phyloP scores from a whole-genome alignment of 331 rosid species.

The Stylosanthes scabra region DNA sequence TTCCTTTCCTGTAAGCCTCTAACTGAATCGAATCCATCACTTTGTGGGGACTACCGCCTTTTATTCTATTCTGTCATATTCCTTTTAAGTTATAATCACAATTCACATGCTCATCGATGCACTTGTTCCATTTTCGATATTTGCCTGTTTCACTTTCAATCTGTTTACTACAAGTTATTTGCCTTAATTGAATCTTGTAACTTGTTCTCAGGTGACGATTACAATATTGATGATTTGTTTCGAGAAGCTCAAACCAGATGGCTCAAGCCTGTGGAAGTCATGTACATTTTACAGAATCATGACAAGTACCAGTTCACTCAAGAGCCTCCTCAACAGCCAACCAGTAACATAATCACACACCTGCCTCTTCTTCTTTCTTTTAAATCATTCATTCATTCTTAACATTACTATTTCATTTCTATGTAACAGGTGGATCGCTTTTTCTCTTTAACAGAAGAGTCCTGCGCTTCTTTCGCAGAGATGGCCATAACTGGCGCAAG shows the following conservation, averaged over 20 bases:
- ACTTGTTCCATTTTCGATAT: too few species aligned
- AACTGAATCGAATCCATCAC: too few species aligned
- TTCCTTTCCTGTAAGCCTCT: too few species aligned
- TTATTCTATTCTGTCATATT: too few species aligned
- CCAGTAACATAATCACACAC: too few species aligned
- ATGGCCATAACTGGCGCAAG: constrained; percentile 91
- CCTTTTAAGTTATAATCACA: too few species aligned
- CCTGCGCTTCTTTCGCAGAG: constrained; percentile 88
- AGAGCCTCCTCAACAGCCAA: constrained; percentile 70
- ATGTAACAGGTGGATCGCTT: constrained; percentile 79
- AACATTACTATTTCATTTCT: too few species aligned
- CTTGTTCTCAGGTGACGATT: constrained; percentile 68
- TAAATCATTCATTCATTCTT: background rate
- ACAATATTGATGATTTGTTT: constrained; percentile 53
- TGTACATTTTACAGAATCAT: constrained; percentile 79
- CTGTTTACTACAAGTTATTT: constrained; percentile 10
- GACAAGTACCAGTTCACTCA: constrained; percentile 72
- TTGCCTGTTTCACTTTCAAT: too few species aligned
- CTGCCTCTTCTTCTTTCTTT: constrained; percentile 28
- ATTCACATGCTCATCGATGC: too few species aligned
- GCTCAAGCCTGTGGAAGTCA: constrained; percentile 89
- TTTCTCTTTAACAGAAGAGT: constrained; percentile 88
- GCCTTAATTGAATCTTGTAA: too few species aligned
- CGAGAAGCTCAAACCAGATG: constrained; percentile 82
- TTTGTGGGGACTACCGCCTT: too few species aligned